A percentile compares a stretch with the other conserved stretches of the same genome.
These are phyloP conservation scores for Plenodomus lindquistii DNA, from an alignment of 2,329 filamentous ascomycete species.

Conservation along the genomic window DNA sequence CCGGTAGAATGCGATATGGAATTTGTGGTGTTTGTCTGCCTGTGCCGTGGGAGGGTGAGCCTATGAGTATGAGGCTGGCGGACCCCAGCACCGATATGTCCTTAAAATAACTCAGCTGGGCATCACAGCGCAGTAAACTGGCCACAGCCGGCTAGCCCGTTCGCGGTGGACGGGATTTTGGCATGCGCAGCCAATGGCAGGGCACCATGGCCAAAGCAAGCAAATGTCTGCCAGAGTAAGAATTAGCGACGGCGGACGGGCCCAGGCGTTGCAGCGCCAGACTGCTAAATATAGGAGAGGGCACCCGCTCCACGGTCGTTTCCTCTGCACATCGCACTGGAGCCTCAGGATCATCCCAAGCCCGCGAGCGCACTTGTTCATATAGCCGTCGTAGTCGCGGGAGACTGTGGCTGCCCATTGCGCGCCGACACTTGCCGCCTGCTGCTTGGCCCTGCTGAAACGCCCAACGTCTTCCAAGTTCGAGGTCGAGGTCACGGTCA, in stretches of 20 bases:
- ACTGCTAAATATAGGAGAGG: constrained; percentile 33
- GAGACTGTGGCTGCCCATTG: constrained; percentile 9
- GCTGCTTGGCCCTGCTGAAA: constrained; percentile 26
- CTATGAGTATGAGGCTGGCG: too few relatives aligned
- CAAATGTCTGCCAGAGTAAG: constrained; percentile 16
- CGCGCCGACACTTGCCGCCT: constrained; percentile 28
- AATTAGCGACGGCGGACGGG: constrained; percentile 24
- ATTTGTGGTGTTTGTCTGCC: not conserved
- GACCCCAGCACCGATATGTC: constrained; percentile 23
- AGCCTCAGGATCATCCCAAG: constrained; percentile 27
- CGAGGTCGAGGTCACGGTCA: constrained; percentile 19
- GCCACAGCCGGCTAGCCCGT: not conserved
- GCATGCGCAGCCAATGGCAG: constrained; percentile 15
- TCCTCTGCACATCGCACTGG: constrained; percentile 35
- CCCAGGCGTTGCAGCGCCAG: constrained; percentile 26
- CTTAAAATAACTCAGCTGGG: constrained; percentile 37
- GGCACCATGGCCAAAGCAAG: constrained; percentile 7
- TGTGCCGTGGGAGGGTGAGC: too few relatives aligned
- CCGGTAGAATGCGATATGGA: constrained; percentile 7
- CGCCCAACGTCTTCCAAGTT: constrained; percentile 21
- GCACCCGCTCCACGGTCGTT: constrained; percentile 26
- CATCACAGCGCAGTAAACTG: constrained; percentile 10
- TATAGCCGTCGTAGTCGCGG: constrained; percentile 31
- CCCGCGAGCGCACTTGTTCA: constrained; percentile 18
- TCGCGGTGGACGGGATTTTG: constrained; percentile 2